These are phyloP conservation scores for Phytophthora colocasiae DNA, from an alignment of 352 stramenopile genomes.

Conservation along the genomic window DNA sequence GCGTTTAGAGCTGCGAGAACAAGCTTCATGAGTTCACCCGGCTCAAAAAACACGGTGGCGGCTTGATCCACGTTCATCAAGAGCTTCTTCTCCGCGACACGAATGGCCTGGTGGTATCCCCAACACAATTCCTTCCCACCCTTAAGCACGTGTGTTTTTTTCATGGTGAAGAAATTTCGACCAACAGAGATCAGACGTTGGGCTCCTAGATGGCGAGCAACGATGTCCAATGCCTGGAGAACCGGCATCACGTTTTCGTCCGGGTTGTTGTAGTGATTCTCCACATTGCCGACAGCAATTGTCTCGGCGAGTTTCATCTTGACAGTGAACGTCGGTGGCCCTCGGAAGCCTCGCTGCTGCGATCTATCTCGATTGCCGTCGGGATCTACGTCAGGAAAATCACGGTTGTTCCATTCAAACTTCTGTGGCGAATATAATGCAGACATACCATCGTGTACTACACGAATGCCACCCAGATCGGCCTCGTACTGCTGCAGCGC, in stretches of 20 bases:
- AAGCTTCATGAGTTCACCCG: conserved; percentile 58
- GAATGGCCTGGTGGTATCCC: conserved; percentile 78
- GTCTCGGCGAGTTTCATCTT: conserved; percentile 67
- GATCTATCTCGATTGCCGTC: conserved; percentile 26
- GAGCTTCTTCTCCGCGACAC: conserved; percentile 55
- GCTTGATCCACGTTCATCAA: conserved; percentile 77
- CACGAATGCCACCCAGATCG: conserved; percentile 48
- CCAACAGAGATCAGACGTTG: conserved; percentile 65
- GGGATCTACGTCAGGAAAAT: conserved; percentile 57
- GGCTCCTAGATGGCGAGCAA: conserved; percentile 56
- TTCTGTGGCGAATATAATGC: conserved; percentile 54
- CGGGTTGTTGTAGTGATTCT: conserved; percentile 49
- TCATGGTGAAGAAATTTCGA: conserved; percentile 75
- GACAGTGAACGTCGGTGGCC: conserved; percentile 60
- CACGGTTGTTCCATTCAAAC: conserved; percentile 54
- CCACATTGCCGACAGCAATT: conserved; percentile 49
- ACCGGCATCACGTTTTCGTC: conserved; percentile 67
- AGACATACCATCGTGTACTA: conserved; percentile 70
- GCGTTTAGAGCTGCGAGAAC: conserved; percentile 46
- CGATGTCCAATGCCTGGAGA: conserved; percentile 73
- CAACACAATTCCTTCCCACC: conserved; percentile 73
- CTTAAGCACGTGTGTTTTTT: conserved; percentile 46
- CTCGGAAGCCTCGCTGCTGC: conserved; percentile 19
- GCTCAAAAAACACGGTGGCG: conserved; percentile 69
- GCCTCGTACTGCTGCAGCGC: conserved; percentile 46